These are phyloP conservation scores for Backusella tuberculispora DNA, from an alignment of 192 early-diverging fungal species.

Conservation along the genomic window DNA sequence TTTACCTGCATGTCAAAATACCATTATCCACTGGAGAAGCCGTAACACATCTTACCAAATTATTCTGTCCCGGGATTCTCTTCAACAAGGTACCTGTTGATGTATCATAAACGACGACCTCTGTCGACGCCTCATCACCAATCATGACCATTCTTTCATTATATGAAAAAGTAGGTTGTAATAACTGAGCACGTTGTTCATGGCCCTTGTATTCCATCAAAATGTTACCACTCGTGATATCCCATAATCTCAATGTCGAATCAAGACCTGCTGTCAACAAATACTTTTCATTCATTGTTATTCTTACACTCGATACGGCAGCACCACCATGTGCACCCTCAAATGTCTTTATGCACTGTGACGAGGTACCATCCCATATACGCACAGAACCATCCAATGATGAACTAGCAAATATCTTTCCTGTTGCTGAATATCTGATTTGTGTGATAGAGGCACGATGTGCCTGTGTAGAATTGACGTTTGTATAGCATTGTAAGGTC, in stretches of 20 bases:
- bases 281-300: slow-evolving; percentile 78
- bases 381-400: slow-evolving; percentile 86
- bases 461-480: slow-evolving; percentile 49
- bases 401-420: slow-evolving; percentile 73
- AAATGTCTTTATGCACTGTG: slow-evolving; percentile 77
- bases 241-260: slow-evolving; percentile 80
- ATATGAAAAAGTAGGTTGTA: slow-evolving; percentile 61
- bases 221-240: slow-evolving; percentile 71
- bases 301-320: slow-evolving; percentile 70
- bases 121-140: slow-evolving; percentile 66
- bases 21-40: slow-evolving; percentile 66
- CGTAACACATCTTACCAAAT: slow-evolving; percentile 58
- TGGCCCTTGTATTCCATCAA: slow-evolving; percentile 78
- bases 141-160: slow-evolving; percentile 74
- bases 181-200: slow-evolving; percentile 44
- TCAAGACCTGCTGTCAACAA: slow-evolving; percentile 82
- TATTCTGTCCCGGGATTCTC: slow-evolving; percentile 54
- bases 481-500: slow-evolving; percentile 81
- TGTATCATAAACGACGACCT: slow-evolving; percentile 74
- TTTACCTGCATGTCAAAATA: slow-evolving; percentile 62
- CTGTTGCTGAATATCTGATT: slow-evolving; percentile 75
- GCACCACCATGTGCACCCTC: slow-evolving; percentile 77
- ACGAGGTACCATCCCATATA: slow-evolving; percentile 83
- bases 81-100: slow-evolving; percentile 61
- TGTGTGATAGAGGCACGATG: slow-evolving; percentile 63